These are phyloP conservation scores for Hyphopichia fennica DNA, from an alignment of 1,139 yeast genomes.

Conservation along the genomic window DNA sequence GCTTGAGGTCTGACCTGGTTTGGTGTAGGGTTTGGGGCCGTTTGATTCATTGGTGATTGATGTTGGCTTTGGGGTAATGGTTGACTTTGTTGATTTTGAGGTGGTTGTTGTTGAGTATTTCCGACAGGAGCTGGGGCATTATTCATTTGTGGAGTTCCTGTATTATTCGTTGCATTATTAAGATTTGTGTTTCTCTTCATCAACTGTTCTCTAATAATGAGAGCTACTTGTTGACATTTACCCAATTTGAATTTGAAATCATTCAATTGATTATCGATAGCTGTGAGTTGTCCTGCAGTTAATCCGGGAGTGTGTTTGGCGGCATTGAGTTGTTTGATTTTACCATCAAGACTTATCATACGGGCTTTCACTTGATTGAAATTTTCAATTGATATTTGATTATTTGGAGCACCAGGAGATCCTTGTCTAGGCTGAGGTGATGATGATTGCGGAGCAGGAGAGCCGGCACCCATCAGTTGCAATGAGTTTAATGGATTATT, in stretches of 20 bases:
- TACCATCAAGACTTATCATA: conserved; percentile 44
- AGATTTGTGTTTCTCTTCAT: conserved; percentile 3
- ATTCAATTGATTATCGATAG: conserved; percentile 35
- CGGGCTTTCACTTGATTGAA: conserved; percentile 42
- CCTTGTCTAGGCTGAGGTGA: conserved; percentile 6
- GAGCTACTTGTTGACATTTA: conserved; percentile 39
- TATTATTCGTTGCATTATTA: conserved; percentile 1
- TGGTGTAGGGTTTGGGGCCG: not conserved
- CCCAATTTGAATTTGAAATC: conserved; percentile 36
- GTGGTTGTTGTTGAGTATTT: not conserved
- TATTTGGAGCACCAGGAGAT: conserved; percentile 22
- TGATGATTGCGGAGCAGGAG: conserved; percentile 5
- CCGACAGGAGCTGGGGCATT: not conserved
- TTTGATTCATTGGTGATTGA: conserved; percentile 5
- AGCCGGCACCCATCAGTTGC: conserved; percentile 2
- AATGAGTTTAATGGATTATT: conserved; percentile 21
- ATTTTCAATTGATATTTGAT: conserved; percentile 38
- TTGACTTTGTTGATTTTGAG: conserved; percentile 3
- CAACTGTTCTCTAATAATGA: conserved; percentile 40
- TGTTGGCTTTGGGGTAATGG: conserved; percentile 5
- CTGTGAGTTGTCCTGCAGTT: conserved; percentile 29
- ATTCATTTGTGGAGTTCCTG: conserved; percentile 4
- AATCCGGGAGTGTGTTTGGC: conserved; percentile 24
- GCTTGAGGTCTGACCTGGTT: not conserved
- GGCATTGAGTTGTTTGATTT: conserved; percentile 27